A percentile compares a stretch with the other conserved stretches of the same genome.
Conservation (phyloP, 2,329 filamentous ascomycete genomes). For the Nannizziopsis arthrosporioides region DNA sequence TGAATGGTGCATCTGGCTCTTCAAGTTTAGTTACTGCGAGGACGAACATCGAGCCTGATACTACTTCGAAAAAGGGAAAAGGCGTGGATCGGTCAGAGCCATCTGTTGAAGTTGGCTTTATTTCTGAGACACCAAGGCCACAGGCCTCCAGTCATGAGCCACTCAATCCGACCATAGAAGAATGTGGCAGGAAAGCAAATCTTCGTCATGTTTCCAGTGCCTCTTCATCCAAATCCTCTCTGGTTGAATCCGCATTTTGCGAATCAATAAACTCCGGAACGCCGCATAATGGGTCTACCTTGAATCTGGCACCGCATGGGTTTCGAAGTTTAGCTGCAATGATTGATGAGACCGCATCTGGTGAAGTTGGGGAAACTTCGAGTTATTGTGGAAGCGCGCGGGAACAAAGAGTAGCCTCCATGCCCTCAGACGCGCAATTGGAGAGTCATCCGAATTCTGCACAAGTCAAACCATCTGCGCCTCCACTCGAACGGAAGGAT, state of each 20-base stretch:
- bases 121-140: slow-evolving; percentile 18
- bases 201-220: slow-evolving; percentile 75
- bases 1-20: slow-evolving; percentile 35
- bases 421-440: neutral
- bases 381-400: neutral
- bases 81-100: slow-evolving; percentile 47
- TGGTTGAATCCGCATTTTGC: slow-evolving; percentile 48
- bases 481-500: slow-evolving; percentile 1
- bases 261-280: slow-evolving; percentile 38
- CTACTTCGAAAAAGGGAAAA: slow-evolving; percentile 52
- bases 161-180: slow-evolving; percentile 23
- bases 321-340: slow-evolving; percentile 79
- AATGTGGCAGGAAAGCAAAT: slow-evolving; percentile 53
- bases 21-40: slow-evolving; percentile 27
- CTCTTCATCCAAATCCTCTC: slow-evolving; percentile 70
- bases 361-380: slow-evolving; percentile 28
- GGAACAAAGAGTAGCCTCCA: neutral
- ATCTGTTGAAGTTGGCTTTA: slow-evolving; percentile 4
- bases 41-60: slow-evolving; percentile 28
- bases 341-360: slow-evolving; percentile 54
- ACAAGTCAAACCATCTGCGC: neutral
- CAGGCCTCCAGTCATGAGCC: slow-evolving; percentile 3
- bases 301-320: slow-evolving; percentile 66
- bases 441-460: neutral
- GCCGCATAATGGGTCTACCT: slow-evolving; percentile 39